Evolutionary conservation across 495 filamentous ascomycete species (phyloP), one percentile per base, ranked within the genome.

Genomic region (Talaromyces adpressus): DNA sequence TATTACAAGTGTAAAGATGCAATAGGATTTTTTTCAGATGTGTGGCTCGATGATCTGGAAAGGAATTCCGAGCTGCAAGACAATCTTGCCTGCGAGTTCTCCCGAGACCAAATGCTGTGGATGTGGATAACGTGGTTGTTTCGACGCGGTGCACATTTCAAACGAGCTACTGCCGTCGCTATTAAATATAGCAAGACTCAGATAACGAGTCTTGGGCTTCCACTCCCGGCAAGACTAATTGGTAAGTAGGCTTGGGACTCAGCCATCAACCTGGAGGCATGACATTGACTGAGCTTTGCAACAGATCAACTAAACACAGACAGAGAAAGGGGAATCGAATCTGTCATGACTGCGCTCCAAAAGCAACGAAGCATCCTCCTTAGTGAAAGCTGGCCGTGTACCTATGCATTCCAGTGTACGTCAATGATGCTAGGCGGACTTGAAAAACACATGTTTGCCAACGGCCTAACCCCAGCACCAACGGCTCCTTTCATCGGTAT

Each of bases 1-100:
- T 75, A 76, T 45, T 81, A 83, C 63, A 67, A 75, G 51, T 77
- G 81, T 57, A 65, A 67, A 9, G 81, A 84, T 53, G 77, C 72
- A 0, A 65, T 82, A 6, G 75, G 75, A 61, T 54, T 76, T 0
- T 80, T 75, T 54, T 72, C 75, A 3, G 71, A 78, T 1, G 64
- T 69, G 7, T 85, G 82, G 80, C 72, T 73, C 6, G 54, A 66
- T 9, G 57, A 59, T 29, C 5, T 51, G 32, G 23, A 68, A 57
- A 36, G 32, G 9, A 12, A 36, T 36, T 2, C 11, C 2, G 9
- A 36, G 2, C 1, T 36, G 32, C 32, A 36, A 12, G 12, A 36
- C 3, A 36, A 12, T 11, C 8, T 36, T 36, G 32, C 32, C 9
- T 12, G 9, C 32, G 12, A 8, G 32, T 36, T 36, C 59, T 63